Percentiles rank a stretch among this genome's conserved stretches.
Evolutionary conservation across 805 yeast species (phyloP).

Genomic region (Clavispora asparagi): DNA sequence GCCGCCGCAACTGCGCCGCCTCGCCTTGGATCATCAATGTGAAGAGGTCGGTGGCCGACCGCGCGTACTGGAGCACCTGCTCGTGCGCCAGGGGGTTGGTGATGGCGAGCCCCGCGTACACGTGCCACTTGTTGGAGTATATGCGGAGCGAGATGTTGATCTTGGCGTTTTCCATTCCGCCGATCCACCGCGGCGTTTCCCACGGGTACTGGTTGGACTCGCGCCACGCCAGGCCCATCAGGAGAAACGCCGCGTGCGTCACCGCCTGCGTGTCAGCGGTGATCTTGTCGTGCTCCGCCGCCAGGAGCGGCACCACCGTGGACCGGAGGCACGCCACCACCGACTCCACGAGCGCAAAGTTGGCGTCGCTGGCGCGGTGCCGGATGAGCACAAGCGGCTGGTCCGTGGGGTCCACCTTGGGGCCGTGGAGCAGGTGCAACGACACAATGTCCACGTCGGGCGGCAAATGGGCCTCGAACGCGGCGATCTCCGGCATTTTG

Average conservation of each 20-base stretch:
- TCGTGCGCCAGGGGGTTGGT: constrained; percentile 92
- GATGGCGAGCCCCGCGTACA: constrained; percentile 94
- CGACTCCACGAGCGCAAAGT: constrained; percentile 55
- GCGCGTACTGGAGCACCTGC: constrained; percentile 86
- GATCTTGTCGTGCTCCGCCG: constrained; percentile 87
- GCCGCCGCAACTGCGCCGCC: constrained; percentile 47
- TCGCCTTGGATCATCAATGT: constrained; percentile 75
- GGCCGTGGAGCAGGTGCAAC: constrained; percentile 93
- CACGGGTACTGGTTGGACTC: constrained; percentile 82
- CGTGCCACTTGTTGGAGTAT: constrained; percentile 94
- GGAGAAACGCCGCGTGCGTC: constrained; percentile 93
- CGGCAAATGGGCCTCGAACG: constrained; percentile 76
- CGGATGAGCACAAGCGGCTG: constrained; percentile 87
- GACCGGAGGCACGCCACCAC: constrained; percentile 73
- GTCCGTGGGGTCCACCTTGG: constrained; percentile 80
- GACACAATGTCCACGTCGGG: constrained; percentile 76
- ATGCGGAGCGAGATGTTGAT: constrained; percentile 89
- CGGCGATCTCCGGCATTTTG: constrained; percentile 82
- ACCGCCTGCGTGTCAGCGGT: constrained; percentile 99
- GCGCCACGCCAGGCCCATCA: constrained; percentile 98
- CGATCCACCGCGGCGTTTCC: constrained; percentile 80
- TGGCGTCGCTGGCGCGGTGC: constrained; percentile 58
- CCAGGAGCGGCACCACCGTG: constrained; percentile 68
- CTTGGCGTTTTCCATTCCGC: constrained; percentile 95
- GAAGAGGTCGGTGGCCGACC: constrained; percentile 76